Conservation (phyloP, 1,284 basidiomycete genomes). For the Trichosporon ovoides region DNA sequence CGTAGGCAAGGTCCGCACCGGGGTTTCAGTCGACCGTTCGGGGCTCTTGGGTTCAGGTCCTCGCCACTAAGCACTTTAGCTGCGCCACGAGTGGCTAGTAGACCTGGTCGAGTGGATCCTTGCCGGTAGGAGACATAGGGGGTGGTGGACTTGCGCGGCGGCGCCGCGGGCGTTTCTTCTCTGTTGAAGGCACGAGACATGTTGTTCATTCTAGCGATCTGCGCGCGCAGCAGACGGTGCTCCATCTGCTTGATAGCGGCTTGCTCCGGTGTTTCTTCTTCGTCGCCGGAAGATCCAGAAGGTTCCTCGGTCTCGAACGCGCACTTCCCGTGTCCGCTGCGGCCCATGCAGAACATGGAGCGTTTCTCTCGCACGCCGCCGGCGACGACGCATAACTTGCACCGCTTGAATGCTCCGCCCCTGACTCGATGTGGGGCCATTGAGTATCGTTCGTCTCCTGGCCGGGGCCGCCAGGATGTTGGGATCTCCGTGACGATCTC, state of each 20-base stretch:
- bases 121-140: background rate
- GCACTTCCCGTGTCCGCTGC: background rate
- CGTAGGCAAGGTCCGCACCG: background rate
- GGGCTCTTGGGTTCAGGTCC: background rate
- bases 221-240: background rate
- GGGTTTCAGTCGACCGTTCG: background rate
- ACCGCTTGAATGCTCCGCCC: background rate
- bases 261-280: background rate
- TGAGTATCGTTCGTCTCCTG: background rate
- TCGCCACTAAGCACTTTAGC: background rate
- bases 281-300: background rate
- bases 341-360: slow-evolving; percentile 1
- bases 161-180: background rate
- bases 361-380: background rate
- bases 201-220: background rate
- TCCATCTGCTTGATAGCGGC: slow-evolving; percentile 5
- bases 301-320: background rate
- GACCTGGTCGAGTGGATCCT: background rate
- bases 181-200: background rate
- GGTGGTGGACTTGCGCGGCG: background rate
- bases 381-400: slow-evolving; percentile 1
- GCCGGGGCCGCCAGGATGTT: background rate
- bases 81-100: background rate
- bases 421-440: background rate
- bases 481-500: background rate